Conservation (phyloP, 495 filamentous ascomycete genomes). For the Daldinia bambusicola region DNA sequence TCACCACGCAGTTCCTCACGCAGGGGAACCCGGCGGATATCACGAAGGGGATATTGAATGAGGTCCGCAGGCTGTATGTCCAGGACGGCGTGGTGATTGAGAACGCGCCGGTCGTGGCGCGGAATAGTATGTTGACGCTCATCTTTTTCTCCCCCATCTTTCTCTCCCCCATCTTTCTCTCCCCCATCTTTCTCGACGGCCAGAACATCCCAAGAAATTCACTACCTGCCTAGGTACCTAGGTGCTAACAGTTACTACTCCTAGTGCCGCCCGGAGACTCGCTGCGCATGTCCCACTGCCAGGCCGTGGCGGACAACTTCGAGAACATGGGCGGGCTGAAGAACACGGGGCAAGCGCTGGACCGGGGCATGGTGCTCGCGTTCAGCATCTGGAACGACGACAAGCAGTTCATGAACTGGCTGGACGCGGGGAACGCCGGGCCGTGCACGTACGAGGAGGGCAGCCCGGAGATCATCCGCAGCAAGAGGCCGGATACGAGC, state of each 20-base stretch:
- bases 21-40: constrained; percentile 12
- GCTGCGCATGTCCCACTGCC: constrained; percentile 66
- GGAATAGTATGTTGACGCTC: constrained; percentile 24
- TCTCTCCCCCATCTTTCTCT: background rate
- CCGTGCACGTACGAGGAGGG: constrained; percentile 67
- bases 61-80: constrained; percentile 72
- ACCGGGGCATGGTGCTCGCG: constrained; percentile 70
- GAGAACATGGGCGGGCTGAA: constrained; percentile 67
- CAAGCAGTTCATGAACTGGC: constrained; percentile 73
- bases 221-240: background rate
- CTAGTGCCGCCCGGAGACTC: constrained; percentile 58
- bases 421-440: constrained; percentile 70
- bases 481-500: constrained; percentile 57
- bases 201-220: background rate
- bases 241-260: background rate
- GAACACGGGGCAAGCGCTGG: constrained; percentile 62
- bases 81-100: constrained; percentile 68
- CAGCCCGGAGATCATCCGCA: constrained; percentile 61
- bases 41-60: constrained; percentile 58
- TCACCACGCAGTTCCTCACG: constrained; percentile 76
- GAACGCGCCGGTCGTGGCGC: constrained; percentile 55
- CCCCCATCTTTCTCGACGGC: no score
- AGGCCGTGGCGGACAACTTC: constrained; percentile 64
- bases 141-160: background rate
- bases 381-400: constrained; percentile 77